Conservation (phyloP, 768 basidiomycete genomes). For the Leccinellum rugosiceps region DNA sequence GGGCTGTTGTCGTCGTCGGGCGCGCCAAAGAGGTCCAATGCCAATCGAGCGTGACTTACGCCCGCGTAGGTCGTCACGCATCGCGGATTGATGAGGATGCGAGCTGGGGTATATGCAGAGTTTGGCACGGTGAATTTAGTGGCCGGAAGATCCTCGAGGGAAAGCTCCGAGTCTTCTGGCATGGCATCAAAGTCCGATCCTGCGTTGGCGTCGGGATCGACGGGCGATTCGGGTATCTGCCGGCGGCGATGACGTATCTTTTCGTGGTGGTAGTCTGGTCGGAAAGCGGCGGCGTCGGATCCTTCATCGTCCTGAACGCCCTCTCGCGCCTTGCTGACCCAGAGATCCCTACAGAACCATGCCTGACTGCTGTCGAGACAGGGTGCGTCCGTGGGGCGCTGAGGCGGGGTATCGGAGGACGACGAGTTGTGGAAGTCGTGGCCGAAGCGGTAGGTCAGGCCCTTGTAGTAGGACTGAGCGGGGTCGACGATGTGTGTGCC, state of each 20-base stretch:
- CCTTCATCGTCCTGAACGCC: slow-evolving; percentile 58
- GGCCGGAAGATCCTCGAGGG: slow-evolving; percentile 28
- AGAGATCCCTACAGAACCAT: slow-evolving; percentile 97
- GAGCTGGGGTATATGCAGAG: slow-evolving; percentile 80
- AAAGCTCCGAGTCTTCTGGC: slow-evolving; percentile 57
- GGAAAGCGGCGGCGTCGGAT: slow-evolving; percentile 9
- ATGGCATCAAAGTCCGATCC: slow-evolving; percentile 90
- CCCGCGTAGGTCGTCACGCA: slow-evolving; percentile 99
- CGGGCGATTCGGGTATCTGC: slow-evolving; percentile 28
- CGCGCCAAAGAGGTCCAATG: slow-evolving; percentile 87
- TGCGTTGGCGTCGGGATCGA: slow-evolving; percentile 74
- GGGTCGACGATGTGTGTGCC: slow-evolving; percentile 98
- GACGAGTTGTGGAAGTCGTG: slow-evolving; percentile 79
- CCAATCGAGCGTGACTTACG: slow-evolving; percentile 92
- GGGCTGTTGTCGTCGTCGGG: slow-evolving; percentile 56
- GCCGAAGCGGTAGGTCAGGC: slow-evolving; percentile 81
- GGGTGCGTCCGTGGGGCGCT: slow-evolving; percentile 72
- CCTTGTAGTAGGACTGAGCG: slow-evolving; percentile 91
- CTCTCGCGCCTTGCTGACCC: slow-evolving; percentile 84
- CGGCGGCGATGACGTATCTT: slow-evolving; percentile 25
- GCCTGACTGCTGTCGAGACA: slow-evolving; percentile 97
- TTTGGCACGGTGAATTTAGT: slow-evolving; percentile 72
- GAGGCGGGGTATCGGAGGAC: slow-evolving; percentile 47
- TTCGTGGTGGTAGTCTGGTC: slow-evolving; percentile 13
- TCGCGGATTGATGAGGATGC: slow-evolving; percentile 93